These are phyloP conservation scores for Austroboletus niveus DNA, from an alignment of 1,284 basidiomycete species.

Conservation along the genomic window DNA sequence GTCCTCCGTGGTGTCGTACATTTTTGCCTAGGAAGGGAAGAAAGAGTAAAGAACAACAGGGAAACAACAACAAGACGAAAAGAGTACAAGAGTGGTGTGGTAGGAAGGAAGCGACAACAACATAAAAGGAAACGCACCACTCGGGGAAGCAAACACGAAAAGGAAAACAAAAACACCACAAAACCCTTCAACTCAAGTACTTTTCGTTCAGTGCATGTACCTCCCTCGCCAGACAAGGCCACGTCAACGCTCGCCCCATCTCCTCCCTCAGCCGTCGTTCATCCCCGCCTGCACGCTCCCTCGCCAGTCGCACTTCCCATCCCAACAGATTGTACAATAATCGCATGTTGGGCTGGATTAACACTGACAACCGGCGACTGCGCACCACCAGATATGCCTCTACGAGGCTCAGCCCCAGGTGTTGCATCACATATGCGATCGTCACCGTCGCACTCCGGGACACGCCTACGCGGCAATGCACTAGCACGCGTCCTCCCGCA, in stretches of 20 bases:
- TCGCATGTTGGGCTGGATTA: constrained; percentile 94
- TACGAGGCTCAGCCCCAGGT: constrained; percentile 83
- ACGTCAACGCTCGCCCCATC: constrained; percentile 63
- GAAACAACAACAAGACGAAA: too few species aligned
- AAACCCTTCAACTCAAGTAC: constrained; percentile 51
- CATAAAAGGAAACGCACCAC: not conserved
- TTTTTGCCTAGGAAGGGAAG: too few species aligned
- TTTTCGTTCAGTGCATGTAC: constrained; percentile 81
- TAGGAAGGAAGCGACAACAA: too few species aligned
- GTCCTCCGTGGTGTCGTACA: too few species aligned
- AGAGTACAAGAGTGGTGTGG: too few species aligned
- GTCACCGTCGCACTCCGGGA: constrained; percentile 91
- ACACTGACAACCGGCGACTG: constrained; percentile 76
- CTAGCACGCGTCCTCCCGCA: constrained; percentile 86
- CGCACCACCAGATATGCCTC: constrained; percentile 92
- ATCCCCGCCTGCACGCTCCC: constrained; percentile 57
- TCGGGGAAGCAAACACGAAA: too few species aligned
- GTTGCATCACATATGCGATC: constrained; percentile 97
- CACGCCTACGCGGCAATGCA: constrained; percentile 96
- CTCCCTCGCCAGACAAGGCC: constrained; percentile 78
- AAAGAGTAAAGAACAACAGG: too few species aligned
- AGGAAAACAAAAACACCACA: too few species aligned
- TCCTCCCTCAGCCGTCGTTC: constrained; percentile 50
- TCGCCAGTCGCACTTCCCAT: constrained; percentile 86
- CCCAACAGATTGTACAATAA: constrained; percentile 91